These are phyloP conservation scores for Sphenostylis stenocarpa DNA, from an alignment of 306 rosid genomes.

Conservation along the genomic window DNA sequence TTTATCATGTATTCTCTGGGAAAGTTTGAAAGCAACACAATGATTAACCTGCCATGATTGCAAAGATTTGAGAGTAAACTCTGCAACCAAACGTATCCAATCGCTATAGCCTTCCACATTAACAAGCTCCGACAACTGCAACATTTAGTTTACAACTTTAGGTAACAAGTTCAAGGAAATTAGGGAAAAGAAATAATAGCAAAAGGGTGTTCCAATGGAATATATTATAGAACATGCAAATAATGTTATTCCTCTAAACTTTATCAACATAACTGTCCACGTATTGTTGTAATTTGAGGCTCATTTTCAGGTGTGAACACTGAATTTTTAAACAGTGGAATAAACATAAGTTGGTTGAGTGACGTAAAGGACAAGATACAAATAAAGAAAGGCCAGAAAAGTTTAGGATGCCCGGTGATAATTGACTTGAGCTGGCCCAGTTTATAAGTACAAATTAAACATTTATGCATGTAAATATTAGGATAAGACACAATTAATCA, in stretches of 20 bases:
- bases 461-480: not conserved
- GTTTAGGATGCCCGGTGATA: not conserved
- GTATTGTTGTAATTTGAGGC: not conserved
- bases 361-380: not conserved
- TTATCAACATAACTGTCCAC: not conserved
- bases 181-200: not conserved
- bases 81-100: constrained; percentile 97
- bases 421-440: not conserved
- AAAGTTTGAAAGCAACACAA: constrained; percentile 23
- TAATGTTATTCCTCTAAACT: not conserved
- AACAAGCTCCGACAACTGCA: constrained; percentile 93
- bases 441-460: not conserved
- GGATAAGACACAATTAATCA: not conserved
- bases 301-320: constrained; percentile 5
- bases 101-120: constrained; percentile 97
- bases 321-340: not conserved
- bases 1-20: constrained; percentile 8
- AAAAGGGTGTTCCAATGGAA: not conserved
- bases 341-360: not conserved
- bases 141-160: constrained; percentile 34
- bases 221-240: constrained; percentile 17
- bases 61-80: constrained; percentile 93
- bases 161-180: constrained; percentile 12
- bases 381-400: not conserved
- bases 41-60: constrained; percentile 94